Conservation (phyloP, 192 early-diverging fungal species). For the Diversispora eburnea region DNA sequence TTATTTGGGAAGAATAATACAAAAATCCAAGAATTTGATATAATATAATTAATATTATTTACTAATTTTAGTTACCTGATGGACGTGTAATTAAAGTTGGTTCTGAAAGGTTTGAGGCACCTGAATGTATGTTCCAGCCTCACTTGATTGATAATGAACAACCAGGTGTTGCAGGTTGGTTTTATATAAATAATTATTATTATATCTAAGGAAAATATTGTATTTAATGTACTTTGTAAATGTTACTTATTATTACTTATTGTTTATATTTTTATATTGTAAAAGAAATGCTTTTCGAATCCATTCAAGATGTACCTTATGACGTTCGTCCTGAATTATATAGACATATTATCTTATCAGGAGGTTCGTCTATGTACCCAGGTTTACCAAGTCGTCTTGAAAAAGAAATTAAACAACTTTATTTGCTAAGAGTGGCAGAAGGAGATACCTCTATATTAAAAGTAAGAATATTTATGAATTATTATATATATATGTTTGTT, state of each 20-base stretch:
- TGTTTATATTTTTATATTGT: background rate
- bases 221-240: background rate
- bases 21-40: no score
- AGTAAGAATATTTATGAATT: constrained; percentile 47
- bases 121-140: constrained; percentile 98
- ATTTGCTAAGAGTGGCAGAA: constrained; percentile 82
- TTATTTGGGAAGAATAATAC: no score
- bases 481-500: background rate
- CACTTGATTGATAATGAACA: constrained; percentile 94
- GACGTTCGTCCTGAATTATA: constrained; percentile 94
- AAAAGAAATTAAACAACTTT: constrained; percentile 97
- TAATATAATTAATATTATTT: no score
- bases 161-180: constrained; percentile 88
- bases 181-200: constrained; percentile 21
- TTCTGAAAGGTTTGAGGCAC: constrained; percentile 96
- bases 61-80: constrained; percentile 74
- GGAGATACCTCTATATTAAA: constrained; percentile 78
- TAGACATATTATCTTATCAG: constrained; percentile 97
- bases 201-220: background rate
- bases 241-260: constrained; percentile 2
- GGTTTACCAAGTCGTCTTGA: constrained; percentile 95
- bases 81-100: constrained; percentile 98
- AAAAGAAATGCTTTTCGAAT: constrained; percentile 87
- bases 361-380: constrained; percentile 98
- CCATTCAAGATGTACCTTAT: constrained; percentile 84